Percentiles rank a stretch among this genome's conserved stretches.
Evolutionary conservation across 2,329 filamentous ascomycete species (phyloP).

Genomic region (Neopestalotiopsis sp.): DNA sequence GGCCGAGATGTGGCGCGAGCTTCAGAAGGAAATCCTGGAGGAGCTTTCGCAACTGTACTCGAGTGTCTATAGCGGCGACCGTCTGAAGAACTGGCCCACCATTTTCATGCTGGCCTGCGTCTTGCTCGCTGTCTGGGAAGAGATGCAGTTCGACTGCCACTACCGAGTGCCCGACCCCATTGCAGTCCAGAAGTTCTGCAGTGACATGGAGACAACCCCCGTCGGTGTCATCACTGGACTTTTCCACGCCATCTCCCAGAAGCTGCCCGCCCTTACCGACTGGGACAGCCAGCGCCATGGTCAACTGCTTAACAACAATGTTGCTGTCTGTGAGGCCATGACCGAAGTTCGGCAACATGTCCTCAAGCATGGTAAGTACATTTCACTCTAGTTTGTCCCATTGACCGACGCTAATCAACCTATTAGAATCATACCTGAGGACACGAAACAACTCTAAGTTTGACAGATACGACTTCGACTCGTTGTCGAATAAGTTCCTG

Average conservation of each 20-base stretch:
- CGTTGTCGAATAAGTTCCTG: slow-evolving; percentile 94
- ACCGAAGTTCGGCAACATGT: slow-evolving; percentile 94
- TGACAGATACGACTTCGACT: slow-evolving; percentile 92
- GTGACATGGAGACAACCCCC: slow-evolving; percentile 94
- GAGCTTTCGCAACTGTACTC: slow-evolving; percentile 92
- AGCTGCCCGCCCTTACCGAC: slow-evolving; percentile 88
- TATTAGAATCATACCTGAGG: slow-evolving; percentile 82
- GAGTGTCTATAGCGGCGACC: slow-evolving; percentile 97
- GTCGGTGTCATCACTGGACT: slow-evolving; percentile 96
- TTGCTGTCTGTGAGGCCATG: slow-evolving; percentile 92
- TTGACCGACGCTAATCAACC: slow-evolving; percentile 45
- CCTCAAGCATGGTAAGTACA: slow-evolving; percentile 82
- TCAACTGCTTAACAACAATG: slow-evolving; percentile 87
- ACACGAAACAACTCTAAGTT: slow-evolving; percentile 82
- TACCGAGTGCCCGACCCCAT: slow-evolving; percentile 87
- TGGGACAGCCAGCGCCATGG: slow-evolving; percentile 95
- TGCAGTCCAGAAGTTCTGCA: slow-evolving; percentile 92
- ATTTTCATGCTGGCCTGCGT: slow-evolving; percentile 98
- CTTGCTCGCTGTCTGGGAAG: slow-evolving; percentile 92
- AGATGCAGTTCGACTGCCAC: slow-evolving; percentile 98
- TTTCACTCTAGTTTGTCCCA: slow-evolving; percentile 4
- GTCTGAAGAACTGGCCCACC: slow-evolving; percentile 98
- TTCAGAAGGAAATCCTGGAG: slow-evolving; percentile 94
- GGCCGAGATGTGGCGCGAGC: slow-evolving; percentile 96
- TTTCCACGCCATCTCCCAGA: slow-evolving; percentile 97